Evolutionary conservation across 352 stramenopile species (phyloP).

Genomic region (Globisporangium splendens): DNA sequence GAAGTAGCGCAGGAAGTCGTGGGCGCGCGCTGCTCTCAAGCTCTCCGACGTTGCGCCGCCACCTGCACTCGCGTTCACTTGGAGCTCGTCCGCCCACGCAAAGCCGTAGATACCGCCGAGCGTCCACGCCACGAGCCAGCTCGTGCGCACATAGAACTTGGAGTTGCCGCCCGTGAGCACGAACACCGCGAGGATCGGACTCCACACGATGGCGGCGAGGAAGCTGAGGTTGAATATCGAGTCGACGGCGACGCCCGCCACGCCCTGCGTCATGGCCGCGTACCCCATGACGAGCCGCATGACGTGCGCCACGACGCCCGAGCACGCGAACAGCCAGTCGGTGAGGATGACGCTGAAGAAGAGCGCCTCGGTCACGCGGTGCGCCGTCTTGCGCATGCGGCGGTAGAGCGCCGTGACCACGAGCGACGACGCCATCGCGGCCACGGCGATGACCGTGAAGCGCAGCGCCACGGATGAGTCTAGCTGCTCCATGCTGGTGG

Average conservation of each 20-base stretch:
- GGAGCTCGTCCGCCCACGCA: constrained; percentile 23
- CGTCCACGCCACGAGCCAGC: constrained; percentile 45
- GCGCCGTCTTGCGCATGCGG: constrained; percentile 47
- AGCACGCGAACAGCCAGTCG: constrained; percentile 44
- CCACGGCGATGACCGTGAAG: constrained; percentile 27
- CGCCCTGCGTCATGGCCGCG: constrained; percentile 11
- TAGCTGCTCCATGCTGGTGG: constrained; percentile 13
- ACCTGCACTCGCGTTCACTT: background rate
- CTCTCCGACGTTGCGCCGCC: background rate
- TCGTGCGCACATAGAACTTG: constrained; percentile 43
- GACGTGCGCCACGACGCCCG: constrained; percentile 37
- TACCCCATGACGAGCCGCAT: constrained; percentile 8
- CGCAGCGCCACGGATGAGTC: constrained; percentile 20
- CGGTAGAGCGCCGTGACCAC: constrained; percentile 49
- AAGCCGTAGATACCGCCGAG: constrained; percentile 47
- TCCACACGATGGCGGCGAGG: constrained; percentile 71
- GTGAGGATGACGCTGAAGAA: constrained; percentile 61
- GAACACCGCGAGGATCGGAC: constrained; percentile 60
- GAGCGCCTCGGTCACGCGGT: constrained; percentile 57
- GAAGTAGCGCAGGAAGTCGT: constrained; percentile 24
- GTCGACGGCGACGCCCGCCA: constrained; percentile 23
- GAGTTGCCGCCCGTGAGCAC: constrained; percentile 54
- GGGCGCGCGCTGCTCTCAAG: constrained; percentile 16
- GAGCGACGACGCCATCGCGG: constrained; percentile 28
- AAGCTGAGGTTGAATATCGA: constrained; percentile 49